Conservation (phyloP, 352 stramenopile species). For the Phytophthora capsici region DNA sequence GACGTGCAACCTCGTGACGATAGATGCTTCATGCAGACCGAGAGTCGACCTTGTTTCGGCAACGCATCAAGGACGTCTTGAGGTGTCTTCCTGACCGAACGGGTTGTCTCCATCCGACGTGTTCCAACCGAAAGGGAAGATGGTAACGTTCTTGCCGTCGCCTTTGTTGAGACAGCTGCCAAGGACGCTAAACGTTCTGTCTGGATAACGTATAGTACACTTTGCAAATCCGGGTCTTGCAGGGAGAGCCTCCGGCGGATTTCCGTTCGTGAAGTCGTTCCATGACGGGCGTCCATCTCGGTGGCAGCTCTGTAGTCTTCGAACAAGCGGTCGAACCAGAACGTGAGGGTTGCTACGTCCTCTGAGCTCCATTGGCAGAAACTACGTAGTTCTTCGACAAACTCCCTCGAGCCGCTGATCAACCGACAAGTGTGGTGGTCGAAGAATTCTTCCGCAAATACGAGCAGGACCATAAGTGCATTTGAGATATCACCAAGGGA, state of each 20-base stretch:
- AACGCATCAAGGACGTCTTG: constrained; percentile 1
- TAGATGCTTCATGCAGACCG: constrained; percentile 16
- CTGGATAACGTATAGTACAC: constrained; percentile 9
- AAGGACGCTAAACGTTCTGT: constrained; percentile 3
- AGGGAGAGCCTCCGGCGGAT: neutral
- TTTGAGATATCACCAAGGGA: constrained; percentile 14
- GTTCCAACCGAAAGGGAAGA: neutral
- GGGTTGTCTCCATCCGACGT: neutral
- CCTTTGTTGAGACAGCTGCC: neutral
- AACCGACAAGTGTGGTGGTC: constrained; percentile 3
- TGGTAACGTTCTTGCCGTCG: neutral
- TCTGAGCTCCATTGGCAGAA: neutral
- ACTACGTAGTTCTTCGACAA: constrained; percentile 4
- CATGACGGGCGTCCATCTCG: neutral
- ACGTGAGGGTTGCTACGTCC: neutral
- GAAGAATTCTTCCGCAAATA: constrained; percentile 19
- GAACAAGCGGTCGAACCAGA: constrained; percentile 5
- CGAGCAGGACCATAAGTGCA: constrained; percentile 5
- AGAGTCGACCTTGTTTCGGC: neutral
- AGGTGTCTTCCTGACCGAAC: neutral
- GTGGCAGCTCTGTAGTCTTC: constrained; percentile 7
- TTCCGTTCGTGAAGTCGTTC: neutral
- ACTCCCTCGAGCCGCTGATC: neutral
- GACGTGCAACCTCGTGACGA: neutral
- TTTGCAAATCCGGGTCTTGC: constrained; percentile 9